Conservation (phyloP, 169 alveolate species). For the Eimeria maxima region DNA sequence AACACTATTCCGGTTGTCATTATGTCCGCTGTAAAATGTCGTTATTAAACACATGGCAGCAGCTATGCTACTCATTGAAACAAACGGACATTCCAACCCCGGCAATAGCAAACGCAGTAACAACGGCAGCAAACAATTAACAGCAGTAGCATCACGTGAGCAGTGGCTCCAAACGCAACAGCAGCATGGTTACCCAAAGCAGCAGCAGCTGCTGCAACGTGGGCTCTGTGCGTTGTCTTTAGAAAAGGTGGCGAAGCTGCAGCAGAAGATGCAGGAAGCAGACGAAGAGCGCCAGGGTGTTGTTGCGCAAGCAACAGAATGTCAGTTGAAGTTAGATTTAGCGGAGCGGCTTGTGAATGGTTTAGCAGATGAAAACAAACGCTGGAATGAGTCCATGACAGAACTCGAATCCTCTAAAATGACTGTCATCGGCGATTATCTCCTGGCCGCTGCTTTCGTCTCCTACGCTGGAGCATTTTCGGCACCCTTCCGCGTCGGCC, state of each 20-base stretch:
- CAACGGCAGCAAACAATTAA: not conserved
- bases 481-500: slow-evolving; percentile 93
- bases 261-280: slow-evolving; percentile 95
- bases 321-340: slow-evolving; percentile 93
- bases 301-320: slow-evolving; percentile 95
- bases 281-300: slow-evolving; percentile 92
- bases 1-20: no score
- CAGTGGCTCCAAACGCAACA: not conserved
- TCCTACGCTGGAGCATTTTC: slow-evolving; percentile 98
- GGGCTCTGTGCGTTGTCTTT: slow-evolving; percentile 5
- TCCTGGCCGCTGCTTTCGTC: slow-evolving; percentile 97
- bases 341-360: slow-evolving; percentile 97
- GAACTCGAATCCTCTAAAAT: slow-evolving; percentile 92
- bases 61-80: no score
- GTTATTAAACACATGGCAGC: no score
- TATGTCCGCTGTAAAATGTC: no score
- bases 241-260: slow-evolving; percentile 90
- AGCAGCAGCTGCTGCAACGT: not conserved
- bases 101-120: not conserved
- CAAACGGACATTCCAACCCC: not conserved
- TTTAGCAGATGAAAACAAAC: slow-evolving; percentile 96
- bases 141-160: not conserved
- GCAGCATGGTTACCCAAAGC: not conserved
- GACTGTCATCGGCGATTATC: slow-evolving; percentile 96
- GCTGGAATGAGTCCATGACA: slow-evolving; percentile 97